Evolutionary conservation across 169 alveolate species (phyloP).

Genomic region (Cryptosporidium sp.): DNA sequence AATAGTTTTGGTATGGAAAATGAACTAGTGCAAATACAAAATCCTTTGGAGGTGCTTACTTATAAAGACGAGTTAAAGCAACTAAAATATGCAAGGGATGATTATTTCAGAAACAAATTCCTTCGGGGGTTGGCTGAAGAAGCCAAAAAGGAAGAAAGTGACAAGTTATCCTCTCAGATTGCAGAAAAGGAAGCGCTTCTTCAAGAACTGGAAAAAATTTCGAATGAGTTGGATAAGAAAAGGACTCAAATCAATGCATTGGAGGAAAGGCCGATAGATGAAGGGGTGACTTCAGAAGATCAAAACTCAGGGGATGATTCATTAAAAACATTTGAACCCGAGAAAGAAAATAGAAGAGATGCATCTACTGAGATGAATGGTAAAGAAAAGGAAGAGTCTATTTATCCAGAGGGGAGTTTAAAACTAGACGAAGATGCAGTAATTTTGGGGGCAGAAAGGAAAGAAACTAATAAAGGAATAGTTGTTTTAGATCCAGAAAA

Average conservation of each 20-base stretch:
- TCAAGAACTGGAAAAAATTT: slow-evolving; percentile 33
- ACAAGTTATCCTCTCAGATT: slow-evolving; percentile 11
- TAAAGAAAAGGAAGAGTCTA: background rate
- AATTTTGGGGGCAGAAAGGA: slow-evolving; percentile 30
- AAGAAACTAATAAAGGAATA: slow-evolving; percentile 7
- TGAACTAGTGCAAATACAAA: slow-evolving; percentile 20
- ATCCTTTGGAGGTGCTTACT: slow-evolving; percentile 20
- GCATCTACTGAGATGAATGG: background rate
- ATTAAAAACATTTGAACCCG: background rate
- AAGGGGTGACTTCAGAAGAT: background rate
- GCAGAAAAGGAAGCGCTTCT: slow-evolving; percentile 59
- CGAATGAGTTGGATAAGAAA: slow-evolving; percentile 29
- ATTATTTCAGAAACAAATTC: background rate
- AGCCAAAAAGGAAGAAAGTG: slow-evolving; percentile 7
- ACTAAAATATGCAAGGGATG: slow-evolving; percentile 45
- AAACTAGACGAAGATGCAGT: slow-evolving; percentile 45
- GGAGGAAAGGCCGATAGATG: background rate
- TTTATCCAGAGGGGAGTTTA: slow-evolving; percentile 30
- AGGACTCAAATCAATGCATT: background rate
- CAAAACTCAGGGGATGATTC: background rate
- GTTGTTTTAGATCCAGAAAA: slow-evolving; percentile 72
- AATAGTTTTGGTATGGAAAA: background rate
- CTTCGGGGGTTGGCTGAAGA: background rate
- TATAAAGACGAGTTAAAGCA: slow-evolving; percentile 39
- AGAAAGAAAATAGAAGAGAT: background rate